Conservation (phyloP, 495 filamentous ascomycete genomes). For the Lophiostoma macrostomum region DNA sequence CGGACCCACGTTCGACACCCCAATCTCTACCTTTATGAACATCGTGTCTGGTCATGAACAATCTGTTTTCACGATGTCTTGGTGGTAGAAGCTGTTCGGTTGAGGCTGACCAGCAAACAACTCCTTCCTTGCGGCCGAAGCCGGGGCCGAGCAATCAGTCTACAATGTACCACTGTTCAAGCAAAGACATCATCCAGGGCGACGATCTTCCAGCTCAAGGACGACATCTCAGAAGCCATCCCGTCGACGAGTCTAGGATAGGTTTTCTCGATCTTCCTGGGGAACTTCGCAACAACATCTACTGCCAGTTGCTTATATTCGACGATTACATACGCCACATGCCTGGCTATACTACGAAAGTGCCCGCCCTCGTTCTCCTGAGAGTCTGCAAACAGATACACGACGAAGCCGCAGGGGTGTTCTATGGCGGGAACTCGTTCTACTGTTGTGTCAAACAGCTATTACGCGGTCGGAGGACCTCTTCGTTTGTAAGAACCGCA, state of each 20-base stretch:
- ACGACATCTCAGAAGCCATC: neutral
- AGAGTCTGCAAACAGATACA: slow-evolving; percentile 17
- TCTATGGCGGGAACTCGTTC: slow-evolving; percentile 25
- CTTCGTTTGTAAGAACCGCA: neutral
- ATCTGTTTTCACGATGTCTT: no score
- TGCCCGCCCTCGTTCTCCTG: slow-evolving; percentile 4
- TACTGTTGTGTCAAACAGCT: slow-evolving; percentile 1
- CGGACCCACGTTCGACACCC: no score
- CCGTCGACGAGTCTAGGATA: slow-evolving; percentile 2
- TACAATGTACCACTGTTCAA: no score
- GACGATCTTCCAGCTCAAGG: neutral
- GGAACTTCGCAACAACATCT: slow-evolving; percentile 21
- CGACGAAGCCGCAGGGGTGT: slow-evolving; percentile 17
- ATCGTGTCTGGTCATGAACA: no score
- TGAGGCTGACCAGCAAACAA: no score
- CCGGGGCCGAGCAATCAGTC: no score
- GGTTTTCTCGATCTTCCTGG: slow-evolving; percentile 22
- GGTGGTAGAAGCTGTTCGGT: no score
- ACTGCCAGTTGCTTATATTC: slow-evolving; percentile 10
- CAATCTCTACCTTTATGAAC: no score
- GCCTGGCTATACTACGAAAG: neutral
- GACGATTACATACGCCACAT: slow-evolving; percentile 8
- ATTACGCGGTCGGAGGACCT: no score
- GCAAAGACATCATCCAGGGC: no score
- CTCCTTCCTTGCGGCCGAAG: no score